phyloP scores from a whole-genome alignment of 257 asterid genomes.

The Ilex asprella region DNA sequence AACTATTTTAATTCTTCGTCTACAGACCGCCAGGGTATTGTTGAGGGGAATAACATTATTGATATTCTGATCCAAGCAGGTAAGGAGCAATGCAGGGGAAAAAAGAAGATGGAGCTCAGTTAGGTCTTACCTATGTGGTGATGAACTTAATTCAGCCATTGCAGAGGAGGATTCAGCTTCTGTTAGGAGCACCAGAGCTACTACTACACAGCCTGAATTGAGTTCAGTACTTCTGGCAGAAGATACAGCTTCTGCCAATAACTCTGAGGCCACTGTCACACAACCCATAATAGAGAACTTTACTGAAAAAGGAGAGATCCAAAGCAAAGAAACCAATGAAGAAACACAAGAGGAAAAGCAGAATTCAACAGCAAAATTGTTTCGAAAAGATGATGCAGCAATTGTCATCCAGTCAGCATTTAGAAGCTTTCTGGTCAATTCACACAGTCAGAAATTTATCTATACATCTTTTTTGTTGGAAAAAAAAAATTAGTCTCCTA shows the following conservation, averaged over 20 bases:
- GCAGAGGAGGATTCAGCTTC: slow-evolving; percentile 33
- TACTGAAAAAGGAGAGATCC: background rate
- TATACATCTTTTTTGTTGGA: too few species aligned
- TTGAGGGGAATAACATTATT: background rate
- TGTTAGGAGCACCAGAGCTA: background rate
- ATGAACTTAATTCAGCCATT: slow-evolving; percentile 25
- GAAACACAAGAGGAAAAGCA: slow-evolving; percentile 13
- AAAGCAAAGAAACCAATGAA: background rate
- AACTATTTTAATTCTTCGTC: too few species aligned
- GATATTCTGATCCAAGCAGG: slow-evolving; percentile 15
- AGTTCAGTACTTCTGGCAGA: slow-evolving; percentile 13
- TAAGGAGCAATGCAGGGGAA: slow-evolving; percentile 24
- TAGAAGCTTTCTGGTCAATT: slow-evolving; percentile 36
- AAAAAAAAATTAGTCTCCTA: too few species aligned
- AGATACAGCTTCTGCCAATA: slow-evolving; percentile 20
- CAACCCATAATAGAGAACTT: slow-evolving; percentile 24
- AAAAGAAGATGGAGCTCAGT: slow-evolving; percentile 48
- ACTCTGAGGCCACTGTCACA: slow-evolving; percentile 48
- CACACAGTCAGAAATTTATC: background rate
- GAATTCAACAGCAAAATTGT: slow-evolving; percentile 31
- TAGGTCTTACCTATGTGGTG: slow-evolving; percentile 47
- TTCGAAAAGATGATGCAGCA: slow-evolving; percentile 53
- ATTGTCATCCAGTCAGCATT: slow-evolving; percentile 49
- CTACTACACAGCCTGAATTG: background rate
- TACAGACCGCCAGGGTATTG: too few species aligned